These are phyloP conservation scores for Diospyros lotus DNA, from an alignment of 148 eudicot species.

Conservation along the genomic window DNA sequence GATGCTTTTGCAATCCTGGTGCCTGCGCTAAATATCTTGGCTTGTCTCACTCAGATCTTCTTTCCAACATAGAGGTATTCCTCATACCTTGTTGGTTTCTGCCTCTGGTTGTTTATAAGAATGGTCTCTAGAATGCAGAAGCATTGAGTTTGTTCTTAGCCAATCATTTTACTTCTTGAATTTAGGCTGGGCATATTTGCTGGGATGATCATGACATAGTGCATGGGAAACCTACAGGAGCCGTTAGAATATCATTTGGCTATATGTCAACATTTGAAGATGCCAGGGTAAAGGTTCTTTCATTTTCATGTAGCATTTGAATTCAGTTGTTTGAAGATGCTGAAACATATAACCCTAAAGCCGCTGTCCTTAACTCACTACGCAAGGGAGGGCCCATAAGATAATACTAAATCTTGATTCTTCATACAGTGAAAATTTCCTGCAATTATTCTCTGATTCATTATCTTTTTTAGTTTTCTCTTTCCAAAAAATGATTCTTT, in stretches of 20 bases:
- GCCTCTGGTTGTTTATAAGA: conserved; percentile 8
- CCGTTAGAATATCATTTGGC: conserved; percentile 91
- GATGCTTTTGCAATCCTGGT: conserved; percentile 99
- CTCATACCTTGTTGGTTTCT: conserved; percentile 7
- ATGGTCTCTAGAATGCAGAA: conserved; percentile 2
- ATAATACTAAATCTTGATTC: no score
- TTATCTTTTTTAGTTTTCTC: no score
- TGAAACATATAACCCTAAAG: no score
- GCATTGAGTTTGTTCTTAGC: conserved; percentile 11
- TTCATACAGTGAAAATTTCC: no score
- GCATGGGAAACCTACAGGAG: conserved; percentile 95
- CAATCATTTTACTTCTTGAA: conserved; percentile 10
- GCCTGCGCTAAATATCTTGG: conserved; percentile 93
- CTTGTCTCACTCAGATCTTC: conserved; percentile 81
- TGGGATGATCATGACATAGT: conserved; percentile 93
- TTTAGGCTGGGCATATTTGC: conserved; percentile 90
- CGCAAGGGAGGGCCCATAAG: no score
- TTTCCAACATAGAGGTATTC: conserved; percentile 88
- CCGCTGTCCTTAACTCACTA: no score
- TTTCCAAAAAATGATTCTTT: no score
- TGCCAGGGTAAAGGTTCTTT: conserved; percentile 53
- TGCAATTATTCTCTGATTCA: no score
- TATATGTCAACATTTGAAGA: conserved; percentile 99
- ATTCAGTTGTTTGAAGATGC: neutral
- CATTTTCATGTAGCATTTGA: neutral